Conservation (phyloP, 1,284 basidiomycete species). For the Fomitiporia mediterranea region DNA sequence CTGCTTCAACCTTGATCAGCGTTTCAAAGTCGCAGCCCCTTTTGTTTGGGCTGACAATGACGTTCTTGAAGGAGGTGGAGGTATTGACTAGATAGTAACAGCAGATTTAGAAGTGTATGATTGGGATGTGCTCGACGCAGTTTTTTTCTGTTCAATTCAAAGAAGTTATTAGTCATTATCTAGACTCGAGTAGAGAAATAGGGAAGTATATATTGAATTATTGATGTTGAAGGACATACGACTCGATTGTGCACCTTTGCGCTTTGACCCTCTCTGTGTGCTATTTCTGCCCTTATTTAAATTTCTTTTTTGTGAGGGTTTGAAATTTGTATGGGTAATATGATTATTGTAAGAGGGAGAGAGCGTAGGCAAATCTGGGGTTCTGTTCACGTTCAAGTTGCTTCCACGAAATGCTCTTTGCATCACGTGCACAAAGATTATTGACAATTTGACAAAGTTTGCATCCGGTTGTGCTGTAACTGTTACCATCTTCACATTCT, state of each 20-base stretch:
- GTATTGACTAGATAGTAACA: background rate
- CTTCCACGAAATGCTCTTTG: too few relatives aligned
- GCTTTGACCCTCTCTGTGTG: slow-evolving; percentile 43
- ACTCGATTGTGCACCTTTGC: slow-evolving; percentile 40
- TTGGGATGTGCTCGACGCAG: slow-evolving; percentile 12
- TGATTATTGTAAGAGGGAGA: too few relatives aligned
- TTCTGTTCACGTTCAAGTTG: too few relatives aligned
- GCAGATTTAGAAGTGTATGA: slow-evolving; percentile 15
- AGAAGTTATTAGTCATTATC: background rate
- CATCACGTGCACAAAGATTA: too few relatives aligned
- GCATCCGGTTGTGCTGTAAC: too few relatives aligned
- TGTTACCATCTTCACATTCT: too few relatives aligned
- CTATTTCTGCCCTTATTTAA: too few relatives aligned
- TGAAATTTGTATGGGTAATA: too few relatives aligned
- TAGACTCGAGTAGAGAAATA: background rate
- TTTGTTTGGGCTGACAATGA: slow-evolving; percentile 32
- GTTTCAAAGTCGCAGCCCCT: slow-evolving; percentile 20
- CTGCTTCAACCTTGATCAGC: slow-evolving; percentile 41
- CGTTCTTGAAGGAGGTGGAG: background rate
- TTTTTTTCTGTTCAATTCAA: slow-evolving; percentile 3
- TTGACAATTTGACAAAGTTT: too few relatives aligned
- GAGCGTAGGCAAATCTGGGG: too few relatives aligned
- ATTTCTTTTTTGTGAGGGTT: too few relatives aligned
- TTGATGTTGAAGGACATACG: slow-evolving; percentile 26
- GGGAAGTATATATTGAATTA: background rate